Conservation (phyloP, 2,329 filamentous ascomycete genomes). For the Fusarium chaquense region DNA sequence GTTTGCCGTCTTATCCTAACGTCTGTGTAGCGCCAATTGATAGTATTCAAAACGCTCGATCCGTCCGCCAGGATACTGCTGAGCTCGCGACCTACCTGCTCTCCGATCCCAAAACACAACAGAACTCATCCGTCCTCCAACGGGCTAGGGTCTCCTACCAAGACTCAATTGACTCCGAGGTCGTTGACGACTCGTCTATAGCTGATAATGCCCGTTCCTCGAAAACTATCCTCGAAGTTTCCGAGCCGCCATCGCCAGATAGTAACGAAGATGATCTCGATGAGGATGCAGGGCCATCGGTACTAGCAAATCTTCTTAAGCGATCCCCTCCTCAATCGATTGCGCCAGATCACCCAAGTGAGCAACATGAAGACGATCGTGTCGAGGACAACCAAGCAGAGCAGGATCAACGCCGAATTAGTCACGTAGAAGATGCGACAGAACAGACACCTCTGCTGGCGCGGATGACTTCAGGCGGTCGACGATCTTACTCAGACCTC, state of each 20-base stretch:
- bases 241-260: slow-evolving; percentile 58
- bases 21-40: slow-evolving; percentile 65
- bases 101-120: slow-evolving; percentile 67
- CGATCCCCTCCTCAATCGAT: slow-evolving; percentile 60
- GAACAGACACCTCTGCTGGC: slow-evolving; percentile 64
- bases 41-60: slow-evolving; percentile 79
- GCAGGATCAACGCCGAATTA: slow-evolving; percentile 19
- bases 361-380: slow-evolving; percentile 17
- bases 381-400: slow-evolving; percentile 26
- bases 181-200: slow-evolving; percentile 35
- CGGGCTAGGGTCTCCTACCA: slow-evolving; percentile 49
- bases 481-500: slow-evolving; percentile 56
- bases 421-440: slow-evolving; percentile 41
- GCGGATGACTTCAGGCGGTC: slow-evolving; percentile 49
- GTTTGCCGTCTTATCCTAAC: slow-evolving; percentile 6
- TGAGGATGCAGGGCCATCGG: slow-evolving; percentile 53
- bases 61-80: slow-evolving; percentile 86
- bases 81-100: slow-evolving; percentile 87
- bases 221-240: slow-evolving; percentile 71
- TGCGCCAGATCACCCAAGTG: slow-evolving; percentile 33
- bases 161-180: slow-evolving; percentile 45
- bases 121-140: slow-evolving; percentile 61
- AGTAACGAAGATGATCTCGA: slow-evolving; percentile 29
- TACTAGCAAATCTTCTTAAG: slow-evolving; percentile 64
- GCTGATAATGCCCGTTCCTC: slow-evolving; percentile 50